Evolutionary conservation across 106 monocot genomes (phyloP), one percentile per base, ranked within the genome.

Genomic region (Hemerocallis citrina): DNA sequence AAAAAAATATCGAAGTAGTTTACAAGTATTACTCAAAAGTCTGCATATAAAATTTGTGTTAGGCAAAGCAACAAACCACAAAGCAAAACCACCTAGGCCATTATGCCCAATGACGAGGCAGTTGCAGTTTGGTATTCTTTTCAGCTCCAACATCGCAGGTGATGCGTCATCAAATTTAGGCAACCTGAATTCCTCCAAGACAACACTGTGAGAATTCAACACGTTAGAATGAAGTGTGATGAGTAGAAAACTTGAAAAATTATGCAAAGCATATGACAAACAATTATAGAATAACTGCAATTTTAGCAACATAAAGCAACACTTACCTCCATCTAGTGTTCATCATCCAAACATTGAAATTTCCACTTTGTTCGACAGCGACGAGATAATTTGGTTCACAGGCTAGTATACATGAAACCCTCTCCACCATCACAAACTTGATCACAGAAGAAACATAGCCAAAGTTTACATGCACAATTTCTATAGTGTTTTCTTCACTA

Each of bases 291-390:
- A 41, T 12, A 2, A 12, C 41, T 6, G 11, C 41, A 41, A 41
- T 2, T 6, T 11, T 4, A 12, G 2, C 1, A 2, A 2, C 41
- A 41, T 41, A 23, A 10, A 34, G 9, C 8, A 50, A 44, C 19
- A 58, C 21, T 52, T 85, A 92, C 98, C 98, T 98, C 98, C 88
- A 98, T 34, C 45, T 51, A 10, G 55, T 42, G 55, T 65, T 75
- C 91, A 98, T 88, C 44, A 63, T 55, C 98, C 98, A 98, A 28
- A 82, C 77, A 71, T 80, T 88, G 54, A 98, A 72, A 34, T 30
- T 65, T 56, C 85, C 84, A 40, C 70, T 80, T 54, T 73, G 73
- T 74, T 77, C 84, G 71, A 62, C 59, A 21, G 84, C 88, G 47
- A 92, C 52, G 47, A 98, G 57, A 63, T 80, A 82, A 77, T 73